phyloP scores from a whole-genome alignment of 139 green algal species.

The Chlorella vulgaris region DNA sequence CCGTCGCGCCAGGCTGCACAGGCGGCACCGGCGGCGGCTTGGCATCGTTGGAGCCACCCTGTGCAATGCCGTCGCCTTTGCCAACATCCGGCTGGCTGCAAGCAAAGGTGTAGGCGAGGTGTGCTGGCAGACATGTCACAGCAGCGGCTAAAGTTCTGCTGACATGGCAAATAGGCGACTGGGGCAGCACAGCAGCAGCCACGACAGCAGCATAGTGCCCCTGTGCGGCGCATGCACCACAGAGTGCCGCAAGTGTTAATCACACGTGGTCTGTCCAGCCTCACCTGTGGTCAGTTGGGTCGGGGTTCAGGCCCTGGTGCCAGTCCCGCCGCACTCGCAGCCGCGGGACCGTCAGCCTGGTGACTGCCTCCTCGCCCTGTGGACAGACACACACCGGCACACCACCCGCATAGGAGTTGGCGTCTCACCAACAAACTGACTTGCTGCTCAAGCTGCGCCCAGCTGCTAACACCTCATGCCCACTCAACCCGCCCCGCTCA shows the following conservation, averaged over 20 bases:
- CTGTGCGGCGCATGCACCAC: no score
- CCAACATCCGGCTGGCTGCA: constrained; percentile 23
- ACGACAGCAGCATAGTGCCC: no score
- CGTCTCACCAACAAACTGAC: not conserved
- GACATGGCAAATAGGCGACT: not conserved
- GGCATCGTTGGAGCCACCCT: not conserved
- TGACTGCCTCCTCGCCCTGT: constrained; percentile 63
- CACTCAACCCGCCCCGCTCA: no score
- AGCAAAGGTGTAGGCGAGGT: no score
- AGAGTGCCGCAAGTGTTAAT: no score
- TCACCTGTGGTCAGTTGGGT: constrained; percentile 85
- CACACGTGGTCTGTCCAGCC: no score
- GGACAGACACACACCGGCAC: not conserved
- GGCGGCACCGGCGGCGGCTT: not conserved
- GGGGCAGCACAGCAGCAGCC: no score
- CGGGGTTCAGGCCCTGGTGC: constrained; percentile 83
- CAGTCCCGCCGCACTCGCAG: constrained; percentile 83
- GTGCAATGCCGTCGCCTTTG: not conserved
- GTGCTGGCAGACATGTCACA: no score
- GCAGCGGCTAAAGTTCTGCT: no score
- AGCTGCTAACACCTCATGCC: no score
- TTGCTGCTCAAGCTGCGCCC: no score
- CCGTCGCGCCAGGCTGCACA: not conserved
- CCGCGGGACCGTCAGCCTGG: constrained; percentile 66
- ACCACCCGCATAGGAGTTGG: not conserved